Base-by-base conservation (phyloP, 371 early-diverging fungal species). In the Syncephalis plumigaleata region DNA sequence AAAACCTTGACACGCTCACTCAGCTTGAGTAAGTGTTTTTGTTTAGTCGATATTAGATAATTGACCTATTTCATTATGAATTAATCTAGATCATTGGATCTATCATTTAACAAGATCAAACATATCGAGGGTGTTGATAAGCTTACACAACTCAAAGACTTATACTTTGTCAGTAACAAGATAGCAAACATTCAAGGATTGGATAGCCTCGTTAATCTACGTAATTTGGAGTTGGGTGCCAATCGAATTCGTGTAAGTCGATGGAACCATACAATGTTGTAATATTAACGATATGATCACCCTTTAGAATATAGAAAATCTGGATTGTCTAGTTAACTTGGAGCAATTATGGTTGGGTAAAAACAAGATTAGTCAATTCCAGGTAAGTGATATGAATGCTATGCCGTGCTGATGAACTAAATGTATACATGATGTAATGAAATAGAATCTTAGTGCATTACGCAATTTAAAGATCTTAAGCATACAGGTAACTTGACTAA, bases 341-440 rank as follows among this genome's bases (percentile, higher is more conserved):
- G 73, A 79, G 46, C 74, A 93, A 60, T 73, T 97, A 15, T 95
- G 91, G 82, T 65, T 97, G 36, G 95, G 98, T 24, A 97, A 97
- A 59, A 97, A 97, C 70, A 97, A 95, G 64, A 90, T 97, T 24
- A 65, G 74, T 1, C 68, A 72, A 52, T 64, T 94, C 8, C 64
- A 86, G 70, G 84, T 77, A 68, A 44, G 42, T 31, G 1, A 17
- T 46, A 31, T 21, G 8, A 47, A 15, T 45, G n/a, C 21, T 15
- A 40, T 5, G 9, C 16, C 36, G 36, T 42, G 17, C 21, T 15
- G 26, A 4, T 20, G 16, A 21, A 25, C 16, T 9, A 39, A 1
- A 20, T 9, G 26, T 11, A 24, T 39, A 42, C 38, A 0, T 16
- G 44, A n/a, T 13, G 20, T 21, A 7, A 36, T 21, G 8, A 23